Evolutionary conservation across 257 asterid genomes (phyloP).

Genomic region (Voacanga thouarsii): DNA sequence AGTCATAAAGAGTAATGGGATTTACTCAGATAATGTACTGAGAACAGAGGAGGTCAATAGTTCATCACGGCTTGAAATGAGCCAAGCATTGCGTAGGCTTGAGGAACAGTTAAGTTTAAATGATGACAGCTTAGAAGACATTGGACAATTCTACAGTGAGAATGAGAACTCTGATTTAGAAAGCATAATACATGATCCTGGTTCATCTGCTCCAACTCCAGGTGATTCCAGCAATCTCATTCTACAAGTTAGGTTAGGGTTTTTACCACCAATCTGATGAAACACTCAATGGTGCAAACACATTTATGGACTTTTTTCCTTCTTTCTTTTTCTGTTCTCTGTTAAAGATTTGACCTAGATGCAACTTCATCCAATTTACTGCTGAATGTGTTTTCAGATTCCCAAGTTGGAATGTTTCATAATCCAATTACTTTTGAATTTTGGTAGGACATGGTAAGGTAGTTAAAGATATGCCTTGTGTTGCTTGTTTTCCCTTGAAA

Average conservation of each 20-base stretch:
- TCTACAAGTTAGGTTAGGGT: constrained; percentile 38
- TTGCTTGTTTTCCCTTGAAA: neutral
- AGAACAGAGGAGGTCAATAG: constrained; percentile 43
- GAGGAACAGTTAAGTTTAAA: constrained; percentile 79
- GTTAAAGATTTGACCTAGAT: neutral
- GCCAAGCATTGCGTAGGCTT: constrained; percentile 57
- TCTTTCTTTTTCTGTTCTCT: neutral
- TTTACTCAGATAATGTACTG: constrained; percentile 25
- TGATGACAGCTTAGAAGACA: constrained; percentile 46
- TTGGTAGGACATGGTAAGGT: neutral
- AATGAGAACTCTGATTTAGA: constrained; percentile 46
- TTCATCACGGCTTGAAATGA: constrained; percentile 49
- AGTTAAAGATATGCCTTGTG: neutral
- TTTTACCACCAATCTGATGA: constrained; percentile 8
- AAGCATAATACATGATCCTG: constrained; percentile 37
- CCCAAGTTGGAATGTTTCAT: neutral
- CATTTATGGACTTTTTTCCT: neutral
- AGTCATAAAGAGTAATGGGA: constrained; percentile 21
- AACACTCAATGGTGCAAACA: constrained; percentile 6
- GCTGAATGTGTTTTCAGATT: neutral
- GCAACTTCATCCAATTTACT: neutral
- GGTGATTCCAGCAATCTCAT: constrained; percentile 37
- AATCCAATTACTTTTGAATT: neutral
- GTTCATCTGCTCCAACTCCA: constrained; percentile 38
- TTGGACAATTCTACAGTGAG: constrained; percentile 29